Conservation (phyloP, 192 early-diverging fungal species). For the Umbelopsis sp. region DNA sequence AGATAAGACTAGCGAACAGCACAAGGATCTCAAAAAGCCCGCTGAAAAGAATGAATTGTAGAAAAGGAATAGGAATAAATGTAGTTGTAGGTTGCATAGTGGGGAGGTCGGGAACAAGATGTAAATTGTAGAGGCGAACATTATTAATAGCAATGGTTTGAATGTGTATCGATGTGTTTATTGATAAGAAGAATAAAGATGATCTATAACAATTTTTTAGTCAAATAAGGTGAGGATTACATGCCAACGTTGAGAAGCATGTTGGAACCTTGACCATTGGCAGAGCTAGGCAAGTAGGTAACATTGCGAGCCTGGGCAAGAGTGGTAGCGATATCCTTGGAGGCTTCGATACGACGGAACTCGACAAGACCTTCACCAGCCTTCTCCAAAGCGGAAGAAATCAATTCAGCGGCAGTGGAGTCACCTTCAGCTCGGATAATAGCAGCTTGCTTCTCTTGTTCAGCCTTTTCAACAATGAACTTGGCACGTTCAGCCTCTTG, state of each 20-base stretch:
- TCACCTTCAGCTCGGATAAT: conserved; percentile 99
- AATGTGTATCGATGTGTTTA: no score
- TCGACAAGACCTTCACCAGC: conserved; percentile 91
- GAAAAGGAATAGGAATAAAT: no score
- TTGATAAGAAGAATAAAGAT: not conserved
- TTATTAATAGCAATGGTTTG: not conserved
- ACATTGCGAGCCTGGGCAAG: conserved; percentile 81
- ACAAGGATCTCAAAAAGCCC: not conserved
- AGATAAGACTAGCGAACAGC: conserved; percentile 17
- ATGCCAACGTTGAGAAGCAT: conserved; percentile 67
- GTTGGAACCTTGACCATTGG: conserved; percentile 60
- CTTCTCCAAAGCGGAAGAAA: conserved; percentile 87
- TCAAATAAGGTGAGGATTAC: not conserved
- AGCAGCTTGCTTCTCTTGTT: conserved; percentile 96
- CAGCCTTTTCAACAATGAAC: conserved; percentile 95
- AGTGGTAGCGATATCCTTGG: conserved; percentile 93
- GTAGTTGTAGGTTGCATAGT: no score
- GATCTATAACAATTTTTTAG: not conserved
- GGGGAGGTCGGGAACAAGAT: no score
- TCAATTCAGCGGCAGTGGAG: conserved; percentile 89
- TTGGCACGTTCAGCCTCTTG: conserved; percentile 99
- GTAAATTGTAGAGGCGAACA: no score
- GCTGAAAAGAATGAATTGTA: not conserved
- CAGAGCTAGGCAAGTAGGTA: conserved; percentile 83
- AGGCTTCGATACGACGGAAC: conserved; percentile 97